phyloP scores from a whole-genome alignment of 202 grass and related monocot genomes.

The Carex sylvatica region DNA sequence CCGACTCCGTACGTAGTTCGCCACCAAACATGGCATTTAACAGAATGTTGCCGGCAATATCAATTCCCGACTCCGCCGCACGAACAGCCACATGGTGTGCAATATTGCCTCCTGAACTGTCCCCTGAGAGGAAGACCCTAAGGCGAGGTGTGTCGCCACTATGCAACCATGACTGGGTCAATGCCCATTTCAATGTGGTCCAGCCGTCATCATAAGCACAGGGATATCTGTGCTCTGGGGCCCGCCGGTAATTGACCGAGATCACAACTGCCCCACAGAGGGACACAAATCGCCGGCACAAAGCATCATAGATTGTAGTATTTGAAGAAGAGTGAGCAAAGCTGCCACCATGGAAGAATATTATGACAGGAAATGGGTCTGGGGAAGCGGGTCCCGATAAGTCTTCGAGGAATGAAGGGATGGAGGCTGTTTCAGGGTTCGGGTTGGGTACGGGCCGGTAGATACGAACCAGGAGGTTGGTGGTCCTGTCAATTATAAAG shows the following conservation, averaged over 20 bases:
- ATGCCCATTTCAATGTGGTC: slow-evolving; percentile 79
- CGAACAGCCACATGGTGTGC: slow-evolving; percentile 84
- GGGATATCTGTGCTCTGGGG: slow-evolving; percentile 85
- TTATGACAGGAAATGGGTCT: slow-evolving; percentile 87
- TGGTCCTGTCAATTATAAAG: slow-evolving; percentile 57
- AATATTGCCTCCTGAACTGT: slow-evolving; percentile 96
- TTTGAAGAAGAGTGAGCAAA: slow-evolving; percentile 83
- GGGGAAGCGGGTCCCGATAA: slow-evolving; percentile 45
- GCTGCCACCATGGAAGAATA: slow-evolving; percentile 99
- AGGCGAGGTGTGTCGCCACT: slow-evolving; percentile 43
- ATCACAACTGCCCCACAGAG: slow-evolving; percentile 74
- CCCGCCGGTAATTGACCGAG: slow-evolving; percentile 94
- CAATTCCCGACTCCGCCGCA: slow-evolving; percentile 61
- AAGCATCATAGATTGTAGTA: slow-evolving; percentile 72
- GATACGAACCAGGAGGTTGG: slow-evolving; percentile 76
- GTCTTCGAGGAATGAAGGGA: slow-evolving; percentile 46
- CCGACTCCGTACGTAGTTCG: slow-evolving; percentile 60
- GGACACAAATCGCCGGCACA: slow-evolving; percentile 83
- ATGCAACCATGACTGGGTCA: slow-evolving; percentile 64
- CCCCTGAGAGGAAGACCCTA: slow-evolving; percentile 81
- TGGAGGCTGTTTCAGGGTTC: slow-evolving; percentile 34
- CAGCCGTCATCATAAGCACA: slow-evolving; percentile 95
- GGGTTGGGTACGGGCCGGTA: slow-evolving; percentile 48
- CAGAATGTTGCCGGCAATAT: slow-evolving; percentile 73
- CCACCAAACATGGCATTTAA: slow-evolving; percentile 99